Evolutionary conservation across 345 rosid species (phyloP).

Genomic region (Corchorus olitorius): DNA sequence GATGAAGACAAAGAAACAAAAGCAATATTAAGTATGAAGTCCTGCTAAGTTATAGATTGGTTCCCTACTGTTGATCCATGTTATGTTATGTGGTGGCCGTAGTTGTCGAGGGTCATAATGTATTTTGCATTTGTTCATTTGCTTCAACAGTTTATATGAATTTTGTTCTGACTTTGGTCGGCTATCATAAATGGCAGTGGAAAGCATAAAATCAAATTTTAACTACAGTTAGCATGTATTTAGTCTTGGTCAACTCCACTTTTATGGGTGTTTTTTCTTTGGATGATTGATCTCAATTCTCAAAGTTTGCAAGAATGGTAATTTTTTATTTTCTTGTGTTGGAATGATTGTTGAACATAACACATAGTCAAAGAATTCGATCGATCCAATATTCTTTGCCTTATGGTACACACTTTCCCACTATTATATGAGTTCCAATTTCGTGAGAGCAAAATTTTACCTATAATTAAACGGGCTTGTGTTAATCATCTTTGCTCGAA

Average conservation of each 20-base stretch:
- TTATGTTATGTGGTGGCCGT: not conserved
- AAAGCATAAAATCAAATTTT: not conserved
- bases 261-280: not conserved
- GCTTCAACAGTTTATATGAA: not conserved
- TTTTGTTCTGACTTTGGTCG: not conserved
- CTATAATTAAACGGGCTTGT: no score
- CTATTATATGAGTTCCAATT: constrained; percentile 5
- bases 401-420: not conserved
- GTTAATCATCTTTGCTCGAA: no score
- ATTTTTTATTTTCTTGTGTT: not conserved
- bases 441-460: constrained; percentile 11
- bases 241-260: not conserved
- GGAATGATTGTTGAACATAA: not conserved
- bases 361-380: not conserved
- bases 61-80: not conserved
- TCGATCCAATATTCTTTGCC: not conserved
- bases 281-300: not conserved
- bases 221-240: not conserved
- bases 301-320: constrained; percentile 1
- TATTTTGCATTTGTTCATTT: not conserved
- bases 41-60: constrained; percentile 3
- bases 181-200: not conserved
- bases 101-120: not conserved
- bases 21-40: constrained; percentile 32
- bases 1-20: constrained; percentile 54